These are phyloP conservation scores for Lachnellula subtilissima DNA, from an alignment of 2,329 filamentous ascomycete species.

Conservation along the genomic window DNA sequence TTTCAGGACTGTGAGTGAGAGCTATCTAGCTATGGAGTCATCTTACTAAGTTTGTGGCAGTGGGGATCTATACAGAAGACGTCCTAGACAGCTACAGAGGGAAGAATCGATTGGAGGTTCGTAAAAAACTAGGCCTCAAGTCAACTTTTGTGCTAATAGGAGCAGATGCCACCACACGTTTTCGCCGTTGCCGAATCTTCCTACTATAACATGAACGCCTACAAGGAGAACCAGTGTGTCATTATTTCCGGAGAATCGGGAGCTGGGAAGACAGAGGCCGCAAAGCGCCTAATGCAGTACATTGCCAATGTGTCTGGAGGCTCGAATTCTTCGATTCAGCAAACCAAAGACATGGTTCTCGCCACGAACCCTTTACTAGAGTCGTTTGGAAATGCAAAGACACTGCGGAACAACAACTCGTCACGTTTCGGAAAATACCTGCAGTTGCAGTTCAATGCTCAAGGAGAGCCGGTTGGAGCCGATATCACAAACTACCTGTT, in stretches of 20 bases:
- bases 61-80: constrained; percentile 95
- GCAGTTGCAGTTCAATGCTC: constrained; percentile 89
- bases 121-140: constrained; percentile 8
- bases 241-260: constrained; percentile 99
- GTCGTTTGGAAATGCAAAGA: constrained; percentile 98
- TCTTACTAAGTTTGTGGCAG: constrained; percentile 40
- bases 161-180: constrained; percentile 77
- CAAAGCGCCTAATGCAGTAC: constrained; percentile 99
- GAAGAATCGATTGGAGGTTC: constrained; percentile 86
- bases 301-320: constrained; percentile 95
- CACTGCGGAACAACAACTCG: constrained; percentile 96
- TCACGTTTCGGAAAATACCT: constrained; percentile 98
- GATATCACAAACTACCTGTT: constrained; percentile 98
- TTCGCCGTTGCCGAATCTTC: constrained; percentile 94
- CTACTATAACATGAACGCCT: constrained; percentile 99
- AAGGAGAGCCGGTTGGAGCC: constrained; percentile 89
- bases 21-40: background rate
- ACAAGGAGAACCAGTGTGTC: constrained; percentile 98
- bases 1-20: constrained; percentile 71
- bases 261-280: constrained; percentile 96
- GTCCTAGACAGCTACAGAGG: constrained; percentile 92
- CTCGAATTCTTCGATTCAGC: constrained; percentile 67
- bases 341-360: constrained; percentile 99
- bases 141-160: constrained; percentile 10
- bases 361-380: constrained; percentile 96